These are phyloP conservation scores for Plenodomus lindquistii DNA, from an alignment of 2,329 filamentous ascomycete genomes.

Conservation along the genomic window DNA sequence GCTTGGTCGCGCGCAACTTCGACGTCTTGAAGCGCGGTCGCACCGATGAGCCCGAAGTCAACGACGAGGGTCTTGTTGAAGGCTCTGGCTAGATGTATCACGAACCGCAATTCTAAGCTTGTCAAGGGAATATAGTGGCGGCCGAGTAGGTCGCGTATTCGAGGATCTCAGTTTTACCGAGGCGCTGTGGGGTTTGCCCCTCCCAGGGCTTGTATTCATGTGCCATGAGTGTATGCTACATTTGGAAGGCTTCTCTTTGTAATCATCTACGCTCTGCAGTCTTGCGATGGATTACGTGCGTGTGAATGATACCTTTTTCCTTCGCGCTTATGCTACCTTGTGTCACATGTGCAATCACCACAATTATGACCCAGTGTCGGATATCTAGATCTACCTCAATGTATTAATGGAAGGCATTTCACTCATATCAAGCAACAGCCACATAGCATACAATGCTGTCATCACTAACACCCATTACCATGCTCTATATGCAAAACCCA, in stretches of 20 bases:
- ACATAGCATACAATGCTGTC: too few species aligned
- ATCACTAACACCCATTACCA: neutral
- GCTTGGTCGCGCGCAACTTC: slow-evolving; percentile 73
- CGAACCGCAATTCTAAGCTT: neutral
- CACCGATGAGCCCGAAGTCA: slow-evolving; percentile 25
- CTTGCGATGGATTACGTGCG: neutral
- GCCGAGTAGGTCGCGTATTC: neutral
- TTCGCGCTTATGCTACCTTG: neutral
- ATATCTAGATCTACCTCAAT: too few species aligned
- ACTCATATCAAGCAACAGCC: neutral
- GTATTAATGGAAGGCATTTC: too few species aligned
- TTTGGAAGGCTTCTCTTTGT: slow-evolving; percentile 23
- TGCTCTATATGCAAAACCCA: neutral
- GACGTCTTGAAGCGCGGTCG: slow-evolving; percentile 37
- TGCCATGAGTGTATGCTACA: slow-evolving; percentile 24
- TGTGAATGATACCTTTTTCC: slow-evolving; percentile 21
- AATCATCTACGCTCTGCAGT: slow-evolving; percentile 33
- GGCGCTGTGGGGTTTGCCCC: slow-evolving; percentile 9
- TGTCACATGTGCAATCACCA: too few species aligned
- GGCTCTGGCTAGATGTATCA: slow-evolving; percentile 18
- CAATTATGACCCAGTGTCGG: too few species aligned
- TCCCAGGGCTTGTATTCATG: slow-evolving; percentile 2
- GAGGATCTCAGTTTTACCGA: slow-evolving; percentile 1
- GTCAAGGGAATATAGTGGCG: neutral
- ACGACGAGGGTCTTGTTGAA: slow-evolving; percentile 42